Evolutionary conservation across 768 basidiomycete genomes (phyloP).

Genomic region (Boletus pseudopeckii): DNA sequence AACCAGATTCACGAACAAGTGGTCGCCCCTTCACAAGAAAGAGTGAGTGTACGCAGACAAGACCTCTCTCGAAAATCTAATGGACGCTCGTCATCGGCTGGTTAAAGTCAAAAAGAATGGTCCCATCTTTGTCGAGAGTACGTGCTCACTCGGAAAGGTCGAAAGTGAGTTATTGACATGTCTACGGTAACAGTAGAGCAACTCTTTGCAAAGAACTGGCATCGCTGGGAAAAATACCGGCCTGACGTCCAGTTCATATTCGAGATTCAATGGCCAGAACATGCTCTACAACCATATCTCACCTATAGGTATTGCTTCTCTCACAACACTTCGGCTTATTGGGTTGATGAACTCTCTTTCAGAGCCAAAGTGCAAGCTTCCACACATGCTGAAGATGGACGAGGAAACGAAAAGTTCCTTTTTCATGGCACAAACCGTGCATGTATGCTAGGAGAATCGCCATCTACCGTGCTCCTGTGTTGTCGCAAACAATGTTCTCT

Average conservation of each 20-base stretch:
- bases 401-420: constrained; percentile 10
- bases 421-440: constrained; percentile 17
- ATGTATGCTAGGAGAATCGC: constrained; percentile 12
- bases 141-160: neutral
- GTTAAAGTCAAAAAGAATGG: constrained; percentile 5
- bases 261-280: constrained; percentile 10
- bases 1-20: neutral
- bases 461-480: constrained; percentile 7
- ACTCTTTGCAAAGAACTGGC: constrained; percentile 7
- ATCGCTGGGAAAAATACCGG: constrained; percentile 7
- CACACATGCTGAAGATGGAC: neutral
- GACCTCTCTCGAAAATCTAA: neutral
- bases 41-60: neutral
- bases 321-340: neutral
- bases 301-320: constrained; percentile 3
- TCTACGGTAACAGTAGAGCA: constrained; percentile 3
- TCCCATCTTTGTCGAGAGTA: constrained; percentile 9
- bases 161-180: neutral
- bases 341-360: neutral
- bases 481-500: constrained; percentile 9
- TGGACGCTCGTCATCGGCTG: constrained; percentile 3
- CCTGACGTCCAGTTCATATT: constrained; percentile 14
- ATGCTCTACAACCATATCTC: constrained; percentile 8
- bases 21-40: neutral
- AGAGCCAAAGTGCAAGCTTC: constrained; percentile 8